Base-by-base conservation (phyloP, 768 basidiomycete genomes). In the Boletellus emodensis region DNA sequence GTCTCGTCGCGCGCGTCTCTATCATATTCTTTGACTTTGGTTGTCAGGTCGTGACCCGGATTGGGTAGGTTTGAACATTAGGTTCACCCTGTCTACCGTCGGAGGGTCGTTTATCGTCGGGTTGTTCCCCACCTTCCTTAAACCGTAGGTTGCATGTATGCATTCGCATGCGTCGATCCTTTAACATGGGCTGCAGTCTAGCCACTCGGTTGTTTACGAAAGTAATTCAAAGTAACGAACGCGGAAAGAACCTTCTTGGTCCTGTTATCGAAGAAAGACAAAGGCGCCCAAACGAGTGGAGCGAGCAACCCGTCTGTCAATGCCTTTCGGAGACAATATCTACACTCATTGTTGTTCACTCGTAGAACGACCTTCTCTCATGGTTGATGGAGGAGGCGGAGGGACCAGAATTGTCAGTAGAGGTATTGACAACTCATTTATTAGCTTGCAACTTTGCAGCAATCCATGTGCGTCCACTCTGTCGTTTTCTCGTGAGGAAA, bases 351-450 rank as follows among this genome's bases (percentile, higher is more conserved):
- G 3, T 5, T 12, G 7, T 33, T 13, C 22, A 10, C 36, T 32
- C 3, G 14, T 32, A 71, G 72, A 62, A 65, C 12, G 72, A 74
- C 47, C 45, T 72, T 38, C 32, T 73, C 5, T 52, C 60, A 10
- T 72, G 71, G 69, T 22, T 69, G 17, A 57, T 71, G 14, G 62
- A 67, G 10, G 60, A 53, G 10, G 67, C 58, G 2, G 24, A 46
- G 3, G 49, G 56, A 33, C 22, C 51, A 22, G 48, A 66, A 30
- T 15, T 37, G n/a, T 50, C 62, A 0, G 28, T 48, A 2, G 38
- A 56, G 38, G 22, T 69, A 61, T 50, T 72, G 56, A 49, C 54
- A 20, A 12, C 33, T 5, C 40, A 48, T 3, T 17, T 63, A 2
- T 32, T 63, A 30, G 4, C 14, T 9, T 32, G 56, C 40, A 59